Evolutionary conservation across 2,329 filamentous ascomycete species (phyloP), one percentile per base, ranked within the genome.

Genomic region (Aspergillus ochraceoroseus): DNA sequence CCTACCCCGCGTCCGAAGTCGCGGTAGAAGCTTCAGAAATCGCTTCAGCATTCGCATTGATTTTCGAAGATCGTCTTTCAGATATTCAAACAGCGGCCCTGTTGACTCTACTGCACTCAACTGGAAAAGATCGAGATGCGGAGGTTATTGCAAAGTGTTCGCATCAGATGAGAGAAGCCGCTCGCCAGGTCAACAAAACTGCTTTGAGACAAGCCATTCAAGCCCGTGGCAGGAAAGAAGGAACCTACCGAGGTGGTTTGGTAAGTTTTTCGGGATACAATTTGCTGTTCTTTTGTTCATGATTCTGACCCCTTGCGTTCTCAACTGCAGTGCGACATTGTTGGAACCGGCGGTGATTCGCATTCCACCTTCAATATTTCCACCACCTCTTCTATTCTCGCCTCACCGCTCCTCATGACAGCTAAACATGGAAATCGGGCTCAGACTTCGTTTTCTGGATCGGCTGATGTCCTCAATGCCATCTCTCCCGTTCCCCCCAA

Each of bases 331-430:
- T 82, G 89, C 63, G 92, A 98, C 65, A 96, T 98, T 62, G 92
- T 98, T 43, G 92, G 92, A 53, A 98, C 92, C 5, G 92, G 92
- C 52, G 92, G 92, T 59, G 92, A 98, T 70, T 83, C 85, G 13
- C 89, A 96, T 74, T 87, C 94, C 65, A 98, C 92, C 22, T 98
- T 95, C 79, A 98, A 98, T 66, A 90, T 98, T 62, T 92, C 85
- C 54, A 98, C 92, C 3, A 95, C 92, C 5, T 80, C 92, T 2
- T 95, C 88, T 12, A 95, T 98, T 59, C 73, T 98, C 33, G 87
- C 87, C 32, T 94, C 88, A 4, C 81, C 88, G 3, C 72, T 94
- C 18, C 77, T 98, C 23, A 75, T 94, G 56, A 76, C 95, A 42
- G 87, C 85, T 51, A 98, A 98, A 70, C 92, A 98, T 68, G 92